A percentile compares a stretch with the other conserved stretches of the same genome.
phyloP scores from a whole-genome alignment of 495 filamentous ascomycete genomes.

The Podospora didyma region DNA sequence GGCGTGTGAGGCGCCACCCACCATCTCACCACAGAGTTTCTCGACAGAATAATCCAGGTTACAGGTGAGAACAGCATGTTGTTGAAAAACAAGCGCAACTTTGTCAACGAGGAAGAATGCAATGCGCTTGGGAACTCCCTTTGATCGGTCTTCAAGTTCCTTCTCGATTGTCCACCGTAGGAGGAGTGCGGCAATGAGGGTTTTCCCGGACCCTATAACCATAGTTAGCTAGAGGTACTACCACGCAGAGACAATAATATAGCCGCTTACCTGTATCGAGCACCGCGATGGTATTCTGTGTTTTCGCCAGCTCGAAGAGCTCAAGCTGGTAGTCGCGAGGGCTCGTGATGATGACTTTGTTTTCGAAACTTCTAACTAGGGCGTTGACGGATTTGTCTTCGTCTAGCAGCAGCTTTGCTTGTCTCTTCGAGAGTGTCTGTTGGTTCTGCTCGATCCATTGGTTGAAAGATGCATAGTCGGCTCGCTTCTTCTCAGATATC shows the following conservation, averaged over 20 bases:
- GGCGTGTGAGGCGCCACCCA: slow-evolving; percentile 44
- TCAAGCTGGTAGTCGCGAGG: slow-evolving; percentile 91
- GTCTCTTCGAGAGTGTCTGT: slow-evolving; percentile 8
- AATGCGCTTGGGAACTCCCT: slow-evolving; percentile 58
- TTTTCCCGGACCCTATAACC: slow-evolving; percentile 88
- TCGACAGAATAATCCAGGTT: slow-evolving; percentile 81
- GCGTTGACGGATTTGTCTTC: slow-evolving; percentile 21
- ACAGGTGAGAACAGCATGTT: slow-evolving; percentile 73
- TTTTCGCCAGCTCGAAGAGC: slow-evolving; percentile 84
- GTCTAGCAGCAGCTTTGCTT: slow-evolving; percentile 9
- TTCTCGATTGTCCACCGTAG: slow-evolving; percentile 72
- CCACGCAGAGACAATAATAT: background rate
- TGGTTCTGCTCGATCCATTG: slow-evolving; percentile 36
- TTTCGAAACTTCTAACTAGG: slow-evolving; percentile 28
- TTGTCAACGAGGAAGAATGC: slow-evolving; percentile 90
- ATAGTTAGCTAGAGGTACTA: slow-evolving; percentile 3
- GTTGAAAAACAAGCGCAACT: slow-evolving; percentile 88
- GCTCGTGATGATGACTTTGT: slow-evolving; percentile 56
- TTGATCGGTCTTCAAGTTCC: slow-evolving; percentile 67
- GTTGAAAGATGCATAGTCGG: slow-evolving; percentile 52
- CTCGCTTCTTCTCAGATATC: slow-evolving; percentile 43
- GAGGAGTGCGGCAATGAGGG: slow-evolving; percentile 86
- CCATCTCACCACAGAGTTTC: slow-evolving; percentile 68
- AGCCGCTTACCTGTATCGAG: slow-evolving; percentile 77
- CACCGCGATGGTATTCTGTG: slow-evolving; percentile 87